Conservation (phyloP, 2,329 filamentous ascomycete species). For the Aureobasidium vineae region DNA sequence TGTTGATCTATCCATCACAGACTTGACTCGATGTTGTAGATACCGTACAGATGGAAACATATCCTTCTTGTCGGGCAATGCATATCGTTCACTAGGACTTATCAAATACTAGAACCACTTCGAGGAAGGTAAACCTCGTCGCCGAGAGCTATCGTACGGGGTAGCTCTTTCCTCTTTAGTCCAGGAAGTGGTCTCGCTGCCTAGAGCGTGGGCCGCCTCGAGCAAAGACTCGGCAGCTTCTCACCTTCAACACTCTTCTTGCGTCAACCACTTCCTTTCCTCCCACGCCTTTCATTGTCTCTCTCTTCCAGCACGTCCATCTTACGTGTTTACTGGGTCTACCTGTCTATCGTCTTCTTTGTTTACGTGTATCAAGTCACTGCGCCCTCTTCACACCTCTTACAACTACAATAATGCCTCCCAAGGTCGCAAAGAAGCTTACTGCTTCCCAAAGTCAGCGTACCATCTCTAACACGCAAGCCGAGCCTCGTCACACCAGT, state of each 20-base stretch:
- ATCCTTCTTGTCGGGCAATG: not conserved
- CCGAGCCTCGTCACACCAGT: not conserved
- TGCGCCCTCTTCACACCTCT: not conserved
- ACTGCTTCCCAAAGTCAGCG: not conserved
- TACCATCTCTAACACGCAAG: not conserved
- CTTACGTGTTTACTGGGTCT: not conserved
- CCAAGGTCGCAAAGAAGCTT: not conserved
- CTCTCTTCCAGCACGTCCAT: not conserved
- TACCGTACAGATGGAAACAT: not conserved
- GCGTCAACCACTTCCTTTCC: not conserved
- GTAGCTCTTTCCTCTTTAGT: not conserved
- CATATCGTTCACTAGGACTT: not conserved
- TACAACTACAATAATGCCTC: not conserved
- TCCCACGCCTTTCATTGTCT: too few species aligned
- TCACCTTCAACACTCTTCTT: not conserved
- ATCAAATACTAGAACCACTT: not conserved
- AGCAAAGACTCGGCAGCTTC: not conserved
- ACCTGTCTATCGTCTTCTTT: not conserved
- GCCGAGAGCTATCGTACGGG: not conserved
- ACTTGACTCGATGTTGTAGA: not conserved
- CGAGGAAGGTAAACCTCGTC: not conserved
- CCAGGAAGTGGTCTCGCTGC: not conserved
- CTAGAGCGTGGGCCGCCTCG: constrained; percentile 10
- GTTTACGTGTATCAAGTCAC: not conserved
- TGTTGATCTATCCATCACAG: constrained; percentile 10